Percentiles rank a stretch among this genome's conserved stretches.
These are phyloP conservation scores for Aristolochia californica DNA, from an alignment of 164 flowering plant genomes.

Conservation along the genomic window DNA sequence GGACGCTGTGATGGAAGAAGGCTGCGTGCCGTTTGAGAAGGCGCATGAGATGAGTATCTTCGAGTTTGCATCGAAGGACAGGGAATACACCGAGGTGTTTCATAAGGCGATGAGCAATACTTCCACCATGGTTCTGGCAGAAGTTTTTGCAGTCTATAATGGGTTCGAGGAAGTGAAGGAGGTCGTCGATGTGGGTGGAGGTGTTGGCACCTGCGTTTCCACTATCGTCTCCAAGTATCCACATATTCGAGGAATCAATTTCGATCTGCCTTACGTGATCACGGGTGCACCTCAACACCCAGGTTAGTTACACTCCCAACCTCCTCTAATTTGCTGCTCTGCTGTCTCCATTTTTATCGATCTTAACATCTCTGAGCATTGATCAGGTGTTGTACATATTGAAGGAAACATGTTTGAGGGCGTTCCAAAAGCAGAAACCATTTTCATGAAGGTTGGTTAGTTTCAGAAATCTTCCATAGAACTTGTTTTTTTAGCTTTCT, in stretches of 20 bases:
- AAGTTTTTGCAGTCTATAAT: slow-evolving; percentile 16
- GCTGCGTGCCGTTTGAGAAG: slow-evolving; percentile 2
- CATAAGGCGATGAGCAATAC: slow-evolving; percentile 1
- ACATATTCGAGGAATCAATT: slow-evolving; percentile 29
- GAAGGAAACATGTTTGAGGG: slow-evolving; percentile 85
- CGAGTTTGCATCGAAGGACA: not conserved
- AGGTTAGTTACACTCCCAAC: slow-evolving; percentile 9
- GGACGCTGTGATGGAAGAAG: slow-evolving; percentile 5
- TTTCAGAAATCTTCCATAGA: too few species aligned
- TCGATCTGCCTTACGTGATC: slow-evolving; percentile 40
- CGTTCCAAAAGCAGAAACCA: slow-evolving; percentile 74
- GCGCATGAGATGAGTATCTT: slow-evolving; percentile 1
- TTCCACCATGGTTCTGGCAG: slow-evolving; percentile 13
- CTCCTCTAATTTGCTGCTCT: not conserved
- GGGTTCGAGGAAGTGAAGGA: slow-evolving; percentile 24
- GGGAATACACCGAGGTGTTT: not conserved
- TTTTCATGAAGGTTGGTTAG: slow-evolving; percentile 82
- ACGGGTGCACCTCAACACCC: slow-evolving; percentile 23
- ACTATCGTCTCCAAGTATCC: slow-evolving; percentile 32
- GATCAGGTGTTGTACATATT: slow-evolving; percentile 62
- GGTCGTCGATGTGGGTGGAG: slow-evolving; percentile 49
- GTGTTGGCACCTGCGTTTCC: slow-evolving; percentile 18
- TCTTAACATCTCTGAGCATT: not conserved
- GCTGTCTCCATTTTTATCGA: not conserved
- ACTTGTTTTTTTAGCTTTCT: too few species aligned